phyloP scores from a whole-genome alignment of 169 alveolate species.

The Plasmodium knowlesi region DNA sequence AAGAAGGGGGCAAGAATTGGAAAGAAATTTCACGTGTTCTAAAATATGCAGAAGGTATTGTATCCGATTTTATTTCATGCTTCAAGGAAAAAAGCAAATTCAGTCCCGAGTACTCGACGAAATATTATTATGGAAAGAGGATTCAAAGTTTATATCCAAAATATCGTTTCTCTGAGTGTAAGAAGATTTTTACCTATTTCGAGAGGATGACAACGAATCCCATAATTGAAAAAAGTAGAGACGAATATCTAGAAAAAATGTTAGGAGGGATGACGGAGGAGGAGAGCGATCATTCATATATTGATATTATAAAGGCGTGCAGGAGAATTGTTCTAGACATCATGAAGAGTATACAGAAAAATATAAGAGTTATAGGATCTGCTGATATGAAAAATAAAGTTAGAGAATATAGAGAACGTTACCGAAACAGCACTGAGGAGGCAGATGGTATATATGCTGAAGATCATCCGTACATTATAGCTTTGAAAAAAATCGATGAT shows the following conservation, averaged over 20 bases:
- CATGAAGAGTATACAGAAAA: neutral
- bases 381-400: no score
- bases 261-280: neutral
- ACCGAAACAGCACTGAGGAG: no score
- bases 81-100: neutral
- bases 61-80: neutral
- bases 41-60: neutral
- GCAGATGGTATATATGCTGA: no score
- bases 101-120: neutral
- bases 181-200: neutral
- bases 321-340: neutral
- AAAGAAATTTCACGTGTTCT: neutral
- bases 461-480: no score
- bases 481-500: no score
- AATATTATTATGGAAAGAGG: conserved; percentile 12
- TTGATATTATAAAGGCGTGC: neutral
- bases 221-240: neutral
- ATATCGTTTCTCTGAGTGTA: neutral
- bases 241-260: neutral
- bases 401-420: no score
- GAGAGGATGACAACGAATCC: neutral
- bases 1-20: neutral
- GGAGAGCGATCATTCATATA: neutral
- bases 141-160: neutral
- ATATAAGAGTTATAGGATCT: no score